Evolutionary conservation across 768 basidiomycete species (phyloP).

Genomic region (Naganishia friedmannii): DNA sequence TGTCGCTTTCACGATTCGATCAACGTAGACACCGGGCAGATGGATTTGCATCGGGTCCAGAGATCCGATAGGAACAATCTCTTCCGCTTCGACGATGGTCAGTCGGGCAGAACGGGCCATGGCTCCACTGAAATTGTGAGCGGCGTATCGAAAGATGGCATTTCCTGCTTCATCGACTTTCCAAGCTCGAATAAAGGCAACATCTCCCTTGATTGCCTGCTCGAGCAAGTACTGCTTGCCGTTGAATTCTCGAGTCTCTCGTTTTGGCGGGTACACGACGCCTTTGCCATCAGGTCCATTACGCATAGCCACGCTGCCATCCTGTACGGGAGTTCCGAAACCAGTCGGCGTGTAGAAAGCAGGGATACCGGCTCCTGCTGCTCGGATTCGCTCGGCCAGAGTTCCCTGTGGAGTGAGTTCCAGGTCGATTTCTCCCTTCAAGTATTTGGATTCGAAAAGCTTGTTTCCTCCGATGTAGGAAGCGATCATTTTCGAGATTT

Average conservation of each 20-base stretch:
- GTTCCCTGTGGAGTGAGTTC: slow-evolving; percentile 88
- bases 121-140: slow-evolving; percentile 78
- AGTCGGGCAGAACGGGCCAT: slow-evolving; percentile 88
- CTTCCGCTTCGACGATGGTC: slow-evolving; percentile 89
- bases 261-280: slow-evolving; percentile 52
- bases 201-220: slow-evolving; percentile 60
- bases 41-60: slow-evolving; percentile 76
- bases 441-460: slow-evolving; percentile 75
- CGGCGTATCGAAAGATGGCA: slow-evolving; percentile 81
- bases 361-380: slow-evolving; percentile 85
- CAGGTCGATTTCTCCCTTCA: slow-evolving; percentile 73
- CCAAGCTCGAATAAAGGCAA: slow-evolving; percentile 81
- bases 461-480: slow-evolving; percentile 92
- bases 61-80: slow-evolving; percentile 78
- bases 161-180: slow-evolving; percentile 89
- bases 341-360: slow-evolving; percentile 93
- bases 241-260: slow-evolving; percentile 72
- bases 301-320: slow-evolving; percentile 29
- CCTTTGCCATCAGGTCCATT: slow-evolving; percentile 34
- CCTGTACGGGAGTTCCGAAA: slow-evolving; percentile 36
- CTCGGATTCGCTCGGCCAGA: slow-evolving; percentile 78
- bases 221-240: slow-evolving; percentile 81
- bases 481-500: slow-evolving; percentile 77
- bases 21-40: slow-evolving; percentile 69
- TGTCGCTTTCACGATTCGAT: slow-evolving; percentile 78